Base-by-base conservation (phyloP, 2,329 filamentous ascomycete species). In the Simplicillium sp. region DNA sequence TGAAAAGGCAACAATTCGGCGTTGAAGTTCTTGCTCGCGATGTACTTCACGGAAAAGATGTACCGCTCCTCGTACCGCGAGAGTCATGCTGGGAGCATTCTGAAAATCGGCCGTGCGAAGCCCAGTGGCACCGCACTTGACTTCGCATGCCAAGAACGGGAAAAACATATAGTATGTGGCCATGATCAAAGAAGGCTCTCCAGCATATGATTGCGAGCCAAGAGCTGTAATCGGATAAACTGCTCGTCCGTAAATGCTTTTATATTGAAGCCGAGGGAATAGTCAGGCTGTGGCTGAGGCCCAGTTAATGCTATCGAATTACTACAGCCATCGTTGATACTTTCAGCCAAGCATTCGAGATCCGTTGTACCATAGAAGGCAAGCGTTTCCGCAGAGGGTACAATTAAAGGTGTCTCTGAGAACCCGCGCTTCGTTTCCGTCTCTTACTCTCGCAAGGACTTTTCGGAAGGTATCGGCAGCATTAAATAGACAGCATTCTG, bases 101-200 rank as follows among this genome's bases (percentile, higher is more conserved):
- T 62, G 53, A 37, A 57, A 52, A 39, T 62, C 57, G 9, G 58
- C 56, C 14, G 58, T 43, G 41, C 60, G 50, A 11, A 64, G 61
- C 2, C 49, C 55, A 11, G 46, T 53, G 28, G n/a, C 50, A 34
- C 62, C 57, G 43, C 59, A 67, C 49, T 69, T 70, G 4, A 69
- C 64, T 46, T 71, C 62, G 48, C 59, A 66, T 1, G 61, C 60
- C 1, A 71, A 51, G 45, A 71, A 71, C 12, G 64, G 65, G 44
- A 72, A 67, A 51, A 64, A 67, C 54, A 70, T 67, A 11, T 61
- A 52, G 38, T 55, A 63, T n/a, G 62, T 71, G 13, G 52, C 60
- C 53, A 66, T 63, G 44, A 70, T 68, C 45, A 51, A 59, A 16
- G 58, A 70, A 38, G 45, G 46, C 41, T 62, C 54, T 16, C 51